Evolutionary conservation across 1,284 basidiomycete species (phyloP).

Genomic region (Xanthoconium separans): DNA sequence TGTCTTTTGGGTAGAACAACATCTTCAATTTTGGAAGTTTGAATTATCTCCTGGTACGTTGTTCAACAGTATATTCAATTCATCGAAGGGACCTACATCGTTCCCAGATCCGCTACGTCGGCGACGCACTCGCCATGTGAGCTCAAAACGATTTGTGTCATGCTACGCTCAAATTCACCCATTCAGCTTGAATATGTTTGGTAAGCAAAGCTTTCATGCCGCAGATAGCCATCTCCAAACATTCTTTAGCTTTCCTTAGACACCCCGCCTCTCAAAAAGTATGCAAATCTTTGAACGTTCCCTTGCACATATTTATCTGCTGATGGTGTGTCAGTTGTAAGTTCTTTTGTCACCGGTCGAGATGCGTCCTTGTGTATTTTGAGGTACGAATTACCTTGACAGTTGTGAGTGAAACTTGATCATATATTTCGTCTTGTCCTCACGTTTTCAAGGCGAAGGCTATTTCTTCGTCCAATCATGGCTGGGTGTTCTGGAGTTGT

Average conservation of each 20-base stretch:
- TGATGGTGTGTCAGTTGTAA: constrained; percentile 16
- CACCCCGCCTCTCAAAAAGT: constrained; percentile 10
- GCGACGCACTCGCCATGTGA: constrained; percentile 22
- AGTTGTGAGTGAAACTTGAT: constrained; percentile 8
- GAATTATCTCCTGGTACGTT: constrained; percentile 16
- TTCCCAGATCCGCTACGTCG: constrained; percentile 24
- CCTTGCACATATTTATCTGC: neutral
- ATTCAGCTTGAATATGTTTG: constrained; percentile 17
- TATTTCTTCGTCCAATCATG: constrained; percentile 4
- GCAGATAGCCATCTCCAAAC: neutral
- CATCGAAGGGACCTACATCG: neutral
- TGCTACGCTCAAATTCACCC: neutral
- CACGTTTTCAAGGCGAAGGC: constrained; percentile 4
- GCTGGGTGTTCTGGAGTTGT: neutral
- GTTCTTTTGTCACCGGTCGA: neutral
- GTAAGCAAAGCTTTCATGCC: neutral
- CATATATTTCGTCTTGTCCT: neutral
- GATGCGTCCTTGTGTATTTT: neutral
- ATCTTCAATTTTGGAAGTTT: constrained; percentile 8
- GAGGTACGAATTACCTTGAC: neutral
- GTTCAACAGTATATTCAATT: neutral
- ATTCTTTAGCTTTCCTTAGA: constrained; percentile 17
- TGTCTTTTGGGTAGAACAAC: neutral
- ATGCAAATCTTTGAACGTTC: neutral
- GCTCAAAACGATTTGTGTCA: neutral